These are phyloP conservation scores for Pseudocercospora macadamiae DNA, from an alignment of 2,329 filamentous ascomycete species.

Conservation along the genomic window DNA sequence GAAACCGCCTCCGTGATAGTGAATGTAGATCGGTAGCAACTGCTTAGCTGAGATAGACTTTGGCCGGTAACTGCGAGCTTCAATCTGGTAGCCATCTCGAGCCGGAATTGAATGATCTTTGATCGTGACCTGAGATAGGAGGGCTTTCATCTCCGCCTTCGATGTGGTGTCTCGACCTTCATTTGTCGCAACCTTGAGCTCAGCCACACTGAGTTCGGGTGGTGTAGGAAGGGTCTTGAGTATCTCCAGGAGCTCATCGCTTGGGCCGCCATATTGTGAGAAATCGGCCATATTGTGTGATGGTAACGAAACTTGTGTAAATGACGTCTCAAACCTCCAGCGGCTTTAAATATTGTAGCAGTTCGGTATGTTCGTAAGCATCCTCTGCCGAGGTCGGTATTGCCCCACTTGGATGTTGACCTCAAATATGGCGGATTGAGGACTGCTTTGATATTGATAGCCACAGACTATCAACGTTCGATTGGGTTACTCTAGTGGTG, in stretches of 20 bases:
- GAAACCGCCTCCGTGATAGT: slow-evolving; percentile 61
- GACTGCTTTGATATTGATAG: too few relatives aligned
- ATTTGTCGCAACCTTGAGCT: slow-evolving; percentile 21
- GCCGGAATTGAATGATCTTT: slow-evolving; percentile 40
- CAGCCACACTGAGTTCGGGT: slow-evolving; percentile 16
- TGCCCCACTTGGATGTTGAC: not conserved
- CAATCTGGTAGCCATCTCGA: slow-evolving; percentile 50
- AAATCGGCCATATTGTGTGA: slow-evolving; percentile 23
- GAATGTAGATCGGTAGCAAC: slow-evolving; percentile 49
- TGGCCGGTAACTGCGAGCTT: slow-evolving; percentile 54
- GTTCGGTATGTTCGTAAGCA: too few relatives aligned
- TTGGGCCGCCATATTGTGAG: slow-evolving; percentile 24
- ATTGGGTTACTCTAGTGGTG: too few relatives aligned
- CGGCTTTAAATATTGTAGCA: not conserved
- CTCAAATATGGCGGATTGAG: not conserved
- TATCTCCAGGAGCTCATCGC: slow-evolving; percentile 19
- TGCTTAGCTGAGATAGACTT: slow-evolving; percentile 34
- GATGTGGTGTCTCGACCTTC: slow-evolving; percentile 20
- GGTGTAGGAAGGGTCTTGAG: slow-evolving; percentile 17
- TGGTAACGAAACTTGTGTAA: not conserved
- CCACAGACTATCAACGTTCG: too few relatives aligned
- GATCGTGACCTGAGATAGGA: slow-evolving; percentile 10
- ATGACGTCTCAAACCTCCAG: not conserved
- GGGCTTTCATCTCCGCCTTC: slow-evolving; percentile 13
- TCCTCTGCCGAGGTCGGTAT: not conserved